These are phyloP conservation scores for Friedmanniomyces simplex DNA, from an alignment of 495 filamentous ascomycete genomes.

Conservation along the genomic window DNA sequence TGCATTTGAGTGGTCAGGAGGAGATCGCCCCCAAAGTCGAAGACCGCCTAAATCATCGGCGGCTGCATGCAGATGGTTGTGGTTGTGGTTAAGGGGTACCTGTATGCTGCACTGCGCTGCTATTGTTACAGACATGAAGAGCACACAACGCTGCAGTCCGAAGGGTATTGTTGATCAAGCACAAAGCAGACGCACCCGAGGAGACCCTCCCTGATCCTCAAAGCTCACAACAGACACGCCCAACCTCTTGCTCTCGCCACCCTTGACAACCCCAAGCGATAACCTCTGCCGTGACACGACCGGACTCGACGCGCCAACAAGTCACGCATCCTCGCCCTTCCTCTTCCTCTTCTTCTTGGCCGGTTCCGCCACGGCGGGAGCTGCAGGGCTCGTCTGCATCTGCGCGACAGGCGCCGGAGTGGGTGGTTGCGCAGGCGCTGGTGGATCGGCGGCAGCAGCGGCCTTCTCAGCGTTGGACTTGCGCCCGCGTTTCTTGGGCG, in stretches of 20 bases:
- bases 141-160: no score
- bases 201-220: neutral
- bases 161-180: no score
- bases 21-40: no score
- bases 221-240: neutral
- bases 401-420: constrained; percentile 1
- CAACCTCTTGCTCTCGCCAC: neutral
- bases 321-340: constrained; percentile 4
- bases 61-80: no score
- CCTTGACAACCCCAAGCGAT: neutral
- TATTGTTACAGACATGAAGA: no score
- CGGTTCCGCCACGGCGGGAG: neutral
- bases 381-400: neutral
- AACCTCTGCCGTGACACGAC: neutral
- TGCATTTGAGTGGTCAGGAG: no score
- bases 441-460: neutral
- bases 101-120: no score
- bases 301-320: neutral
- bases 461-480: constrained; percentile 16
- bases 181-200: no score
- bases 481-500: constrained; percentile 20
- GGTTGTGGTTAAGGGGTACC: no score
- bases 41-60: no score
- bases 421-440: neutral
- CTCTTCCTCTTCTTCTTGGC: constrained; percentile 20